Percentiles rank a stretch among this genome's conserved stretches.
Evolutionary conservation across 2,329 filamentous ascomycete genomes (phyloP).

Genomic region (Emericellopsis cladophorae): DNA sequence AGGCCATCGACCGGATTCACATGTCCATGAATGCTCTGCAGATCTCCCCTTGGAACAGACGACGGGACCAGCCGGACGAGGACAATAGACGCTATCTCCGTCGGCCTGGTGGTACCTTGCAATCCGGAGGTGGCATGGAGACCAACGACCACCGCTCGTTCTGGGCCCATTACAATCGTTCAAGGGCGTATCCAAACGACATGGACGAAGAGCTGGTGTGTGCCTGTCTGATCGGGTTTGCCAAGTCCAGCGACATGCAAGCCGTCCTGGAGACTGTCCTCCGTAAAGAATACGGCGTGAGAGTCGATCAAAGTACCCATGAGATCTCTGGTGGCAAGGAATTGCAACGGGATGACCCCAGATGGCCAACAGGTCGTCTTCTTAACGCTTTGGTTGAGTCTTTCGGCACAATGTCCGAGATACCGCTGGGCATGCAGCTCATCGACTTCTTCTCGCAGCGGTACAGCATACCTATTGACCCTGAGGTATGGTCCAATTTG

Average conservation of each 20-base stretch:
- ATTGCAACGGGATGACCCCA: conserved; percentile 33
- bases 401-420: conserved; percentile 53
- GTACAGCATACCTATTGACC: conserved; percentile 45
- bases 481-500: conserved; percentile 50
- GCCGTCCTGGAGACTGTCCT: conserved; percentile 20
- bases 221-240: conserved; percentile 26
- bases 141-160: conserved; percentile 9
- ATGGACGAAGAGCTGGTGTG: conserved; percentile 26
- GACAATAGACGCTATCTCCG: conserved; percentile 14
- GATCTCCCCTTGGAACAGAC: conserved; percentile 16
- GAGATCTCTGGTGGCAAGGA: conserved; percentile 19
- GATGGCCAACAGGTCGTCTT: conserved; percentile 45
- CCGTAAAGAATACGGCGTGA: conserved; percentile 15
- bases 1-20: conserved; percentile 16
- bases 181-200: conserved; percentile 11
- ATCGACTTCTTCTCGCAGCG: conserved; percentile 49
- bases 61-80: conserved; percentile 7
- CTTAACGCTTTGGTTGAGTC: conserved; percentile 55
- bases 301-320: conserved; percentile 7
- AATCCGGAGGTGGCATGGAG: background rate
- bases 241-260: conserved; percentile 20
- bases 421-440: conserved; percentile 43
- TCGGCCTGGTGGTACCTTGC: conserved; percentile 2
- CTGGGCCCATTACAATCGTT: conserved; percentile 14
- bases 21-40: conserved; percentile 13